These are phyloP conservation scores for Nigrograna mackinnonii DNA, from an alignment of 2,329 filamentous ascomycete genomes.

Conservation along the genomic window DNA sequence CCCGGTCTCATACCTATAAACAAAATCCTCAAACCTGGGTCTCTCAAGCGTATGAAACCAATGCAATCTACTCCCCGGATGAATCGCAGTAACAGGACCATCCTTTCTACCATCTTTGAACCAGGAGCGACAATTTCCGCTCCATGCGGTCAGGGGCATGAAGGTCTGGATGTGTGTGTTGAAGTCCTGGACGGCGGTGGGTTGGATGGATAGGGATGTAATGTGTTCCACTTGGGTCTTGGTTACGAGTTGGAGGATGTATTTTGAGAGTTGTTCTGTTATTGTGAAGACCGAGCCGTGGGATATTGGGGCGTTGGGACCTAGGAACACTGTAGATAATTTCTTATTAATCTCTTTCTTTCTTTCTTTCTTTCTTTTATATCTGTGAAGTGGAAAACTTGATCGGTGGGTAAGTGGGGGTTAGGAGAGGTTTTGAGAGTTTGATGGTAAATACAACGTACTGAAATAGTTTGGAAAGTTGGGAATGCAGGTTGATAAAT, in stretches of 20 bases:
- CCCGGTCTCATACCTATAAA: constrained; percentile 17
- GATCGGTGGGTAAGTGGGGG: too few relatives aligned
- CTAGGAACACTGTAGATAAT: constrained; percentile 17
- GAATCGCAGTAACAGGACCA: constrained; percentile 22
- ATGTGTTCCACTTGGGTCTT: background rate
- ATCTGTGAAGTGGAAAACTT: too few relatives aligned
- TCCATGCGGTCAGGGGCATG: background rate
- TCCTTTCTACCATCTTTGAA: constrained; percentile 26
- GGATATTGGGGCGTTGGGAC: constrained; percentile 7
- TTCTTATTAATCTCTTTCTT: background rate
- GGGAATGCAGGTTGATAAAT: constrained; percentile 1
- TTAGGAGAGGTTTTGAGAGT: too few relatives aligned
- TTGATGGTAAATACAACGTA: background rate
- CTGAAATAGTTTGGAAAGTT: constrained; percentile 8
- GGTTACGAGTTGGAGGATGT: background rate
- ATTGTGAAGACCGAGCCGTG: background rate
- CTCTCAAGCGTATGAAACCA: constrained; percentile 24
- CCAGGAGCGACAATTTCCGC: constrained; percentile 7
- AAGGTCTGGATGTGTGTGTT: background rate
- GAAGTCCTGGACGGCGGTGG: background rate
- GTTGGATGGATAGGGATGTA: background rate
- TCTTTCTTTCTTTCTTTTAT: background rate
- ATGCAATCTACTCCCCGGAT: constrained; percentile 23
- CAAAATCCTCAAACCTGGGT: constrained; percentile 25
- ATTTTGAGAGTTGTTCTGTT: background rate